phyloP scores from a whole-genome alignment of 208 protist genomes.

The Crithidia bombi region DNA sequence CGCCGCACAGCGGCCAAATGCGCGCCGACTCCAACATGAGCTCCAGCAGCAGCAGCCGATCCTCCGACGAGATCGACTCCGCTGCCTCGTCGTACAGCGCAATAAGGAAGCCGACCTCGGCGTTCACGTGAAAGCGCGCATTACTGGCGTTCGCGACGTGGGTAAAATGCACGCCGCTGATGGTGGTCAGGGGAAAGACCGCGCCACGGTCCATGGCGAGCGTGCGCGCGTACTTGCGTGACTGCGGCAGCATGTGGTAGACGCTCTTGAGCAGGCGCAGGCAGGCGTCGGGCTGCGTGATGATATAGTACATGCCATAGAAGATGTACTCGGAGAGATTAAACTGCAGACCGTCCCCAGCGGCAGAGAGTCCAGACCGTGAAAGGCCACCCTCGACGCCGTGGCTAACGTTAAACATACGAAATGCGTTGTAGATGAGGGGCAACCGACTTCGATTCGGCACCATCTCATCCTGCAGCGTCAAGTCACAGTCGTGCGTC shows the following conservation, averaged over 20 bases:
- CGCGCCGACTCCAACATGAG: slow-evolving; percentile 88
- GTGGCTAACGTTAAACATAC: slow-evolving; percentile 71
- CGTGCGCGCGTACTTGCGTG: slow-evolving; percentile 66
- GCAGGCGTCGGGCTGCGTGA: slow-evolving; percentile 64
- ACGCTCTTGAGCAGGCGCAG: slow-evolving; percentile 74
- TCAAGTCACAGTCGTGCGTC: slow-evolving; percentile 70
- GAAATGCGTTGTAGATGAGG: slow-evolving; percentile 82
- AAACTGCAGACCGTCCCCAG: slow-evolving; percentile 68
- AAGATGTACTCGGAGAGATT: slow-evolving; percentile 85
- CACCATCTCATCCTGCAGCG: slow-evolving; percentile 82
- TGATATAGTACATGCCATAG: slow-evolving; percentile 86
- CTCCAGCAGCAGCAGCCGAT: slow-evolving; percentile 79
- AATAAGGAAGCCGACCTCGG: slow-evolving; percentile 84
- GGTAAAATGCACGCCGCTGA: slow-evolving; percentile 56
- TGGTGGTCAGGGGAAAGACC: slow-evolving; percentile 78
- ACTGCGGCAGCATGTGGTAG: slow-evolving; percentile 73
- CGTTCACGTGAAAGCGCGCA: slow-evolving; percentile 80
- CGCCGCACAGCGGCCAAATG: slow-evolving; percentile 84
- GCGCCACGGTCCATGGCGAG: slow-evolving; percentile 75
- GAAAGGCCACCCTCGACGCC: slow-evolving; percentile 75
- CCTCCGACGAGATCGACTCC: slow-evolving; percentile 48
- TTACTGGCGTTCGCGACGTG: slow-evolving; percentile 61
- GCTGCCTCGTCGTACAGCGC: slow-evolving; percentile 69
- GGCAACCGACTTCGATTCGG: slow-evolving; percentile 71
- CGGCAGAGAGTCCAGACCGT: slow-evolving; percentile 66